Evolutionary conservation across 106 monocot genomes (phyloP), one percentile per base, ranked within the genome.

Genomic region (Narthecium ossifragum): DNA sequence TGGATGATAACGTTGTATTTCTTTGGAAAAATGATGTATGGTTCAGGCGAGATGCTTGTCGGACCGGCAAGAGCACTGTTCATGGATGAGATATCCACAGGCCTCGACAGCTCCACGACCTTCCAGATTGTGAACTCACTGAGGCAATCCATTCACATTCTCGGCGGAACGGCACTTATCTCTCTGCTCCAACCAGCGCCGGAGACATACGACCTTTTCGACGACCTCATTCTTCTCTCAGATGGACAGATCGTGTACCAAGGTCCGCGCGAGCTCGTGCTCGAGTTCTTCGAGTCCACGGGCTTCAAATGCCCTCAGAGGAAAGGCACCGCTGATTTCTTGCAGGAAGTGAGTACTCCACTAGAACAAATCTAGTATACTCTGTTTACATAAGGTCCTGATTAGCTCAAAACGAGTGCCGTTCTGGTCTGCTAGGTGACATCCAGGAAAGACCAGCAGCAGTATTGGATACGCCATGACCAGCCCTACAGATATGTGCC

Each of bases 41-140:
- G 8, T 53, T 1, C 14, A 57, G 57, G 57, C 6, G 57, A 57
- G 21, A 57, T 57, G 57, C 33, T 57, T 34, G 57, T 57, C 50
- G 75, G 75, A 25, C 75, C 75, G 24, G 22, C 65, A 26, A 59
- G 60, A 53, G 66, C 59, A 21, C 46, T 74, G 3, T 67, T 74
- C 54, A 74, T 74, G 73, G 73, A 74, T 46, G 73, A 67, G 59
- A 74, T 74, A 60, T 74, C 73, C 26, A 74, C 66, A n/a, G 73
- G 73, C 11, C 66, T 74, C 3, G 73, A 74, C 33, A 67, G 73
- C 66, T 74, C 73, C 7, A 74, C 73, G 17, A 61, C 73, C 6
- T 74, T 66, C 25, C 73, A 67, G 46, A 74, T 74, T 52, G 67
- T 67, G 41, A 74, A 66, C 23, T 66, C 73, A 21, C n/a, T 74